Conservation (phyloP, 2,329 filamentous ascomycete genomes). For the Colletotrichum sp. region DNA sequence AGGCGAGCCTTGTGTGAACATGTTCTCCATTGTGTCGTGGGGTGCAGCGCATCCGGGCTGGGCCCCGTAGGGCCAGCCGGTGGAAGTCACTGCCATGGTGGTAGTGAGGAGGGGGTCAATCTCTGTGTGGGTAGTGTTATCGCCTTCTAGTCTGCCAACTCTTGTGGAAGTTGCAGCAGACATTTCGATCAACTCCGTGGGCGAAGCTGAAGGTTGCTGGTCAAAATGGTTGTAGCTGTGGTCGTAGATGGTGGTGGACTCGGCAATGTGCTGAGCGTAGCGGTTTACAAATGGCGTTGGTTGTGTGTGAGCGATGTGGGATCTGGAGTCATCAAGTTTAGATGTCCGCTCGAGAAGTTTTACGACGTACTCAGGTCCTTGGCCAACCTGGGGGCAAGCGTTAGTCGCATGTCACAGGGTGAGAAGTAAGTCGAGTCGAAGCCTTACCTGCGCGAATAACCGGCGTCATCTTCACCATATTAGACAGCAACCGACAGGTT, state of each 20-base stretch:
- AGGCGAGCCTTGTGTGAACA: not conserved
- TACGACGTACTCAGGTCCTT: slow-evolving; percentile 25
- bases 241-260: slow-evolving; percentile 10
- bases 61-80: slow-evolving; percentile 5
- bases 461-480: not conserved
- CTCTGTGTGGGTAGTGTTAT: not conserved
- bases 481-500: not conserved
- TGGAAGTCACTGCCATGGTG: slow-evolving; percentile 11
- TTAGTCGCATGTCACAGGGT: not conserved
- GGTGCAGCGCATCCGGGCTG: slow-evolving; percentile 12
- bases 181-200: not conserved
- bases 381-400: slow-evolving; percentile 15
- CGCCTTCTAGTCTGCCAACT: slow-evolving; percentile 2
- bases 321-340: slow-evolving; percentile 17
- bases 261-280: slow-evolving; percentile 13
- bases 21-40: slow-evolving; percentile 10
- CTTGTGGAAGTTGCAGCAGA: not conserved
- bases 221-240: not conserved
- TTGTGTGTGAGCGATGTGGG: slow-evolving; percentile 15
- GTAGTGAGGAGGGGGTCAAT: not conserved
- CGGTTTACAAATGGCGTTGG: slow-evolving; percentile 12
- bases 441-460: slow-evolving; percentile 12
- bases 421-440: not conserved
- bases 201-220: slow-evolving; percentile 3
- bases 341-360: slow-evolving; percentile 25